A percentile compares a stretch with the other conserved stretches of the same genome.
Conservation (phyloP, 495 filamentous ascomycete genomes). For the Pyrenopolyporus hunteri region DNA sequence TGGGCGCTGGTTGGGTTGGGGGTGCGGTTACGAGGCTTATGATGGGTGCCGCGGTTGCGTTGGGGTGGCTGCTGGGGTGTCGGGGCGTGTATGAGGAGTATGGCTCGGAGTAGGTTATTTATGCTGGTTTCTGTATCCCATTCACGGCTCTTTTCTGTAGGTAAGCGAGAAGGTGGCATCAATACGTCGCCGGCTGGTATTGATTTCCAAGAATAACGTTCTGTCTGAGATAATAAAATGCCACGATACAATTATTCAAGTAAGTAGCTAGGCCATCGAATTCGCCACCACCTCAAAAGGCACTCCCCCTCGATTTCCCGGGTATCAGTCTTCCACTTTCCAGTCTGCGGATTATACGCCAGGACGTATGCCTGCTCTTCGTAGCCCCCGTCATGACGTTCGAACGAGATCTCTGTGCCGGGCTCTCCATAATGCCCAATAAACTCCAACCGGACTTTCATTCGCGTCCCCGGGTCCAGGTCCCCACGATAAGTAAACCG, state of each 20-base stretch:
- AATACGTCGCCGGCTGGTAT: too few species aligned
- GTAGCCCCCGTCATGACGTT: slow-evolving; percentile 2
- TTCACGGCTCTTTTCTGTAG: too few species aligned
- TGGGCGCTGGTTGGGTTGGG: not conserved
- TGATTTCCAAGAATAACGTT: too few species aligned
- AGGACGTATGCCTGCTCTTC: slow-evolving; percentile 44
- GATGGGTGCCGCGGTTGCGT: slow-evolving; percentile 24
- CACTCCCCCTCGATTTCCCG: not conserved
- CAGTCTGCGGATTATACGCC: slow-evolving; percentile 46
- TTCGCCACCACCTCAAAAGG: not conserved
- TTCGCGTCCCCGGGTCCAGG: slow-evolving; percentile 32
- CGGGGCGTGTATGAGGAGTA: slow-evolving; percentile 32
- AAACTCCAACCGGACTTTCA: slow-evolving; percentile 51
- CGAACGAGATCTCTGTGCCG: slow-evolving; percentile 42
- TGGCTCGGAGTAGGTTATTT: not conserved
- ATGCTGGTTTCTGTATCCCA: too few species aligned
- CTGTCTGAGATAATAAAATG: too few species aligned
- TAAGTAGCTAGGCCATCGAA: too few species aligned
- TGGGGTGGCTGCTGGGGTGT: slow-evolving; percentile 28
- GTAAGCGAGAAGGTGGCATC: too few species aligned
- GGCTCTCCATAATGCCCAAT: slow-evolving; percentile 57
- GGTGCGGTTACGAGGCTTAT: slow-evolving; percentile 14
- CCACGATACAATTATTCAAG: too few species aligned
- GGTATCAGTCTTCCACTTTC: slow-evolving; percentile 42
- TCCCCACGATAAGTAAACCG: slow-evolving; percentile 41